Evolutionary conservation across 2,329 filamentous ascomycete genomes (phyloP), one percentile per base, ranked within the genome.

Genomic region (Ilyonectria robusta): DNA sequence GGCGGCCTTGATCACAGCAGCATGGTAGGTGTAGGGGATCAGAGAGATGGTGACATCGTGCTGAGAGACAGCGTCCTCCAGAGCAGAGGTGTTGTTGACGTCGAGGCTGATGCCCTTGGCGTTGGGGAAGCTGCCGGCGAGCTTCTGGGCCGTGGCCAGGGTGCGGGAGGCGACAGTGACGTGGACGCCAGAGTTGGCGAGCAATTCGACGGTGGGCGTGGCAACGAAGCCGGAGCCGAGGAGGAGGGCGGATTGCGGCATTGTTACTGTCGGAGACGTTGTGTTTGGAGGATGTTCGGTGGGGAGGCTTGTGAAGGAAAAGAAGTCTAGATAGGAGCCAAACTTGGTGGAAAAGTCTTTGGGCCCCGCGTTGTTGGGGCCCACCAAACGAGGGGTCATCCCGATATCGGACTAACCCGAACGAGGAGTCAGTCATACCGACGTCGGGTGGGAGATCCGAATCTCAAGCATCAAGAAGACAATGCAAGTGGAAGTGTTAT

Each of bases 21-120:
- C 93, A 82, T 97, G 94, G 88, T 90, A 94, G 68, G 91, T 97
- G 85, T 98, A 98, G 58, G 95, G 95, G 76, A 98, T 97, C 82
- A 98, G 81, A 78, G 85, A 89, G 80, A 95, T 92, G 79, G 92
- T 91, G 13, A 97, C 83, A 79, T 96, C 93, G 80, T 93, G 87
- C 86, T 97, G 90, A 78, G 87, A 90, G 66, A 97, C 89, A 78
- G 91, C 94, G 60, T 90, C 89, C 77, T 98, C 94, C 66, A 98
- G 90, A 35, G 93, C 94, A 65, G 86, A 81, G 56, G 87, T 88
- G 81, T 97, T 86, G 78, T 83, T 92, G 73, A 97, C 95, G 79
- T 98, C 94, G 79, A 98, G 90, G 63, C 93, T 90, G 83, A 97
- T 93, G 73, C 95, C 13, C 37, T 13, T 40, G 88, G 59, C 82